Base-by-base conservation (phyloP, 495 filamentous ascomycete genomes). In the Aspergillus heteromorphus region DNA sequence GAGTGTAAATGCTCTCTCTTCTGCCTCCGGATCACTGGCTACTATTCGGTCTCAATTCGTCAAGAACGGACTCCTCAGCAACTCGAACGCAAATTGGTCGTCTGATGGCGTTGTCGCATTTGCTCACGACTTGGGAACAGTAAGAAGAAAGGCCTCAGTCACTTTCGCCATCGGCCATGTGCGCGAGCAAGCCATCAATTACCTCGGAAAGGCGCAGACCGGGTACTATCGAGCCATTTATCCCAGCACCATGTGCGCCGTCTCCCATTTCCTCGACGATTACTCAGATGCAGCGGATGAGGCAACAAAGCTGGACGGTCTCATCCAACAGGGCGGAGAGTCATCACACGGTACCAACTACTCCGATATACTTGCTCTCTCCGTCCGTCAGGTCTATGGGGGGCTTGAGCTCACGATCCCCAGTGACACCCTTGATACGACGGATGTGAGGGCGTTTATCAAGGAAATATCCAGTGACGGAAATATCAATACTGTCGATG, bases 391-490 rank as follows among this genome's bases (percentile, higher is more conserved):
- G 45, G 65, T 66, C 11, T 75, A 69, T 49, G 74, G 72, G 23
- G 68, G 69, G 10, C 69, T 72, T 25, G 75, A 76, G 29, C 31
- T 77, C 5, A 76, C 69, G 1, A 66, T 77, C 20, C 65, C 70
- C 0, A 51, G 63, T 36, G 65, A 73, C 13, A 70, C 72, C 25
- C 64, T 71, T 20, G 67, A 73, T 49, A 74, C 69, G 20, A 65
- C 53, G 41, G 60, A 71, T 42, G 45, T 57, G 21, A 65, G 73
- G 29, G 65, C 71, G 8, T 79, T 78, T 52, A 58, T 78, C 38
- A 79, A 79, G 54, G 75, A 77, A 52, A 76, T 78, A 27, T 74
- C 71, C 7, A 74, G 68, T 31, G 66, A 79, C 57, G 76, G 76
- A 2, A 74, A 78, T 48, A 72, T 78, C 51, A 77, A 77, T 43